These are phyloP conservation scores for Macrophomina pseudophaseolina DNA, from an alignment of 2,329 filamentous ascomycete species.

Conservation along the genomic window DNA sequence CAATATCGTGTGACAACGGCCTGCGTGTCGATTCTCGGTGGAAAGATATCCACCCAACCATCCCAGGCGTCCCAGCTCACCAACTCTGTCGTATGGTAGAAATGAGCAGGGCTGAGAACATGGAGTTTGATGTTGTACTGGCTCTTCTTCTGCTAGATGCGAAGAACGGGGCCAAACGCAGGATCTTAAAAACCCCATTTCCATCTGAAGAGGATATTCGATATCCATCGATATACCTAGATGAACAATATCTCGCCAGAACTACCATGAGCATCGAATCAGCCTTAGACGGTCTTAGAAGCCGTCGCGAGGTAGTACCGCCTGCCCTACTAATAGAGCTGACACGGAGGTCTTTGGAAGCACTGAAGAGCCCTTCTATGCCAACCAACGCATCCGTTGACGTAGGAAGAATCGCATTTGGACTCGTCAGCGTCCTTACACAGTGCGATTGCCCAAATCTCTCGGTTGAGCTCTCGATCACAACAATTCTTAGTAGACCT, in stretches of 20 bases:
- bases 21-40: neutral
- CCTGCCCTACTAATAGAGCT: neutral
- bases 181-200: constrained; percentile 34
- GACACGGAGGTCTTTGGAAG: neutral
- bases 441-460: constrained; percentile 40
- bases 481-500: constrained; percentile 39
- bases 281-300: neutral
- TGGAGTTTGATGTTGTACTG: constrained; percentile 42
- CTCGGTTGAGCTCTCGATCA: constrained; percentile 37
- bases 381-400: constrained; percentile 27
- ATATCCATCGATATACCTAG: neutral
- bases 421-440: constrained; percentile 33
- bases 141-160: constrained; percentile 41
- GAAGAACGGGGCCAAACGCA: constrained; percentile 28
- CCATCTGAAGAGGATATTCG: neutral
- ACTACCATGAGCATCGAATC: neutral
- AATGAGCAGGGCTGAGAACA: constrained; percentile 13
- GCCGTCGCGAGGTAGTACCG: neutral
- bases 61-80: neutral
- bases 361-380: constrained; percentile 31
- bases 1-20: neutral
- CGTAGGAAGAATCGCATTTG: constrained; percentile 35
- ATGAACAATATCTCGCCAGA: neutral
- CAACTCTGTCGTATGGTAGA: neutral
- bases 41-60: neutral